These are phyloP conservation scores for Glycine latifolia DNA, from an alignment of 306 rosid genomes.

Conservation along the genomic window DNA sequence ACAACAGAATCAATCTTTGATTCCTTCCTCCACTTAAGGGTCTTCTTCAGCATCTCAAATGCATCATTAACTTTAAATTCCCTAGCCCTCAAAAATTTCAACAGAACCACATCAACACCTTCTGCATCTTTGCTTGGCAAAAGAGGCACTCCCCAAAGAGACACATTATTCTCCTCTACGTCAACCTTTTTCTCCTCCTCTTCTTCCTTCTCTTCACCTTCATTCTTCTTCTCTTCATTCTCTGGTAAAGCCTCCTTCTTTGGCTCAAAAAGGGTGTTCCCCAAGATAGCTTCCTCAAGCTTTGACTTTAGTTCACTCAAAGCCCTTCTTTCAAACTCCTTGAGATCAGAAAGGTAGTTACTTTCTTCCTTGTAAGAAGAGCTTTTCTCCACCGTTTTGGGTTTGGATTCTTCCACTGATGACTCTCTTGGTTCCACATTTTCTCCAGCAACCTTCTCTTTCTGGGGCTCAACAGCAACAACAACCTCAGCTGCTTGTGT, in stretches of 20 bases:
- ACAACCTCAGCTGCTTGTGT: slow-evolving; percentile 42
- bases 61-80: slow-evolving; percentile 60
- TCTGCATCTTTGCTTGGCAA: slow-evolving; percentile 53
- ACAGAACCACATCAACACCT: slow-evolving; percentile 51
- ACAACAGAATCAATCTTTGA: slow-evolving; percentile 51
- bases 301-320: slow-evolving; percentile 50
- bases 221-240: slow-evolving; percentile 4
- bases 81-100: slow-evolving; percentile 62
- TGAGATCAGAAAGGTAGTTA: slow-evolving; percentile 58
- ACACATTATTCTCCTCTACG: slow-evolving; percentile 34
- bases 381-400: slow-evolving; percentile 43
- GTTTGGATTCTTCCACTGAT: slow-evolving; percentile 29
- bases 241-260: slow-evolving; percentile 19
- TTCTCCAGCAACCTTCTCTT: slow-evolving; percentile 34
- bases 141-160: slow-evolving; percentile 60
- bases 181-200: slow-evolving; percentile 38
- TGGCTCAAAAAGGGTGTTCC: slow-evolving; percentile 43
- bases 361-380: slow-evolving; percentile 62
- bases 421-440: slow-evolving; percentile 7
- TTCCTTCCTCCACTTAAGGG: slow-evolving; percentile 63
- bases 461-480: slow-evolving; percentile 12
- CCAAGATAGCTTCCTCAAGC: slow-evolving; percentile 58
- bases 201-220: slow-evolving; percentile 28
- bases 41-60: slow-evolving; percentile 62
- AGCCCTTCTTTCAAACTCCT: slow-evolving; percentile 56